Conservation (phyloP, 805 yeast genomes). For the Cyberlindnera misumaiensis region DNA sequence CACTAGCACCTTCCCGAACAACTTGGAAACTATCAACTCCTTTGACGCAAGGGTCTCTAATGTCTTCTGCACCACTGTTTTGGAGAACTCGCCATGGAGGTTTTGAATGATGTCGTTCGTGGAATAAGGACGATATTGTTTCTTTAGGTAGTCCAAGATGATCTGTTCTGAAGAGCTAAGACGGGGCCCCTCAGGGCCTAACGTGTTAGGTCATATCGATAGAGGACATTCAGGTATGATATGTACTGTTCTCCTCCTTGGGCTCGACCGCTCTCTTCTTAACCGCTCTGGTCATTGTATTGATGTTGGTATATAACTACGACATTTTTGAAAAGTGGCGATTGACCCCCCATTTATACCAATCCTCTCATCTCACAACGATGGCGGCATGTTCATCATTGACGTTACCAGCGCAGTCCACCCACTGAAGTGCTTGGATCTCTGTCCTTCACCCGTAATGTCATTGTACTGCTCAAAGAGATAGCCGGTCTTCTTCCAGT, state of each 20-base stretch:
- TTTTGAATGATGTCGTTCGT: slow-evolving; percentile 39
- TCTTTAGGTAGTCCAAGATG: slow-evolving; percentile 32
- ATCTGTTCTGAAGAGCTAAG: slow-evolving; percentile 23
- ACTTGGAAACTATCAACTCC: slow-evolving; percentile 30
- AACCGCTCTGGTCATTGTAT: too few species aligned
- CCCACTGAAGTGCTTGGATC: slow-evolving; percentile 87
- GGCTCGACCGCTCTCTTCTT: too few species aligned
- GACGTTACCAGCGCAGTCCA: slow-evolving; percentile 83
- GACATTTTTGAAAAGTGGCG: too few species aligned
- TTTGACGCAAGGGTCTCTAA: slow-evolving; percentile 30
- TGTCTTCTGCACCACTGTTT: slow-evolving; percentile 28
- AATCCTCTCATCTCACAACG: background rate
- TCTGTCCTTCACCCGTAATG: slow-evolving; percentile 61
- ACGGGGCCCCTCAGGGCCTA: background rate
- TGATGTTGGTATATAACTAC: too few species aligned
- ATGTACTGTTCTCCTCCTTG: too few species aligned
- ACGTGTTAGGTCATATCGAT: too few species aligned
- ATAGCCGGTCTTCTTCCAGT: slow-evolving; percentile 71
- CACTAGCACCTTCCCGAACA: slow-evolving; percentile 37
- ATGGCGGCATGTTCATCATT: slow-evolving; percentile 73
- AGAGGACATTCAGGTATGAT: too few species aligned
- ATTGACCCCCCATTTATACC: too few species aligned
- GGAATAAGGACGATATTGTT: slow-evolving; percentile 43
- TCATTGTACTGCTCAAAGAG: slow-evolving; percentile 92
- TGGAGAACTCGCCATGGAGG: slow-evolving; percentile 34